Evolutionary conservation across 2,329 filamentous ascomycete genomes (phyloP).

Genomic region (Calonectria pauciramosa): DNA sequence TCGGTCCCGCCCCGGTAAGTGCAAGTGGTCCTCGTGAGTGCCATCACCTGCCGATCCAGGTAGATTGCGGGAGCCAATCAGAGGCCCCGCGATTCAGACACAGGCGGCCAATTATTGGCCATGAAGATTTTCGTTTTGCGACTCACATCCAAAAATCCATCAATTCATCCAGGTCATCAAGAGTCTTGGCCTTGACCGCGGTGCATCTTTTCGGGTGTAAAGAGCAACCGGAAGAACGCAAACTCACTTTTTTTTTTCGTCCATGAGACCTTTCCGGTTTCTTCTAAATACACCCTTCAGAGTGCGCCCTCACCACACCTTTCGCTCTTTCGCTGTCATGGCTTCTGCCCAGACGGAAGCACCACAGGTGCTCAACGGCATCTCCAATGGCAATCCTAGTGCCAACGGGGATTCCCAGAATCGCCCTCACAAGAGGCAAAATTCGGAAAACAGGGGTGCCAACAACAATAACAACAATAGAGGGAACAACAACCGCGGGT

Average conservation of each 20-base stretch:
- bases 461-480: neutral
- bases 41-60: conserved; percentile 42
- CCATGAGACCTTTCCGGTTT: conserved; percentile 41
- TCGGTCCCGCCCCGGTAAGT: conserved; percentile 38
- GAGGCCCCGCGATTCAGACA: conserved; percentile 5
- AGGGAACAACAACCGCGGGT: conserved; percentile 37
- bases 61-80: conserved; percentile 37
- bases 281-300: conserved; percentile 29
- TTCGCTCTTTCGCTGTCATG: conserved; percentile 43
- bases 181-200: neutral
- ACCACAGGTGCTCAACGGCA: conserved; percentile 21
- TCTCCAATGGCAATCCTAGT: conserved; percentile 24
- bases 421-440: neutral
- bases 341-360: conserved; percentile 36
- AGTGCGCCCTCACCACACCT: conserved; percentile 28
- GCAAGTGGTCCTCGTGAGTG: conserved; percentile 42
- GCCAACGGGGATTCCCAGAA: neutral
- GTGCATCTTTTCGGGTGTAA: neutral
- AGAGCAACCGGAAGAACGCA: neutral
- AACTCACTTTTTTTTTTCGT: neutral
- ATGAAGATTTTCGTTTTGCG: conserved; percentile 28
- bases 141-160: conserved; percentile 4
- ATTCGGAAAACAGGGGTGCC: neutral
- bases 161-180: conserved; percentile 2
- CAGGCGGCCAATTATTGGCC: conserved; percentile 27